phyloP scores from a whole-genome alignment of 2,329 filamentous ascomycete genomes.

The Akanthomyces muscarius region DNA sequence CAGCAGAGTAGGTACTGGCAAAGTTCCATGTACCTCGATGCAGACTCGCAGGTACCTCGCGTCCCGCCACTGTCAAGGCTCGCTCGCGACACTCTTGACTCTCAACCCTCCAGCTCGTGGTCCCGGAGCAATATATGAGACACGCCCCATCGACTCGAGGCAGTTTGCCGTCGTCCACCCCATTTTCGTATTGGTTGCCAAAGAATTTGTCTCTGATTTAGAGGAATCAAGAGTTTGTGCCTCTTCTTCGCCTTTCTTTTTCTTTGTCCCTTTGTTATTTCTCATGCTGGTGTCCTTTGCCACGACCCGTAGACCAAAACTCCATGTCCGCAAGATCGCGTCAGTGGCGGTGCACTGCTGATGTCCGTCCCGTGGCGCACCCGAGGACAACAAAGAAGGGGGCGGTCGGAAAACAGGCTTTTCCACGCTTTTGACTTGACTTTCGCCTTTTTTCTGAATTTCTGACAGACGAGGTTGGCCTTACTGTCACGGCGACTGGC shows the following conservation, averaged over 20 bases:
- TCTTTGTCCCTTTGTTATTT: background rate
- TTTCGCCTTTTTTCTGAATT: too few species aligned
- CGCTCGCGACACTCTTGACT: background rate
- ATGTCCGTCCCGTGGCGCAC: background rate
- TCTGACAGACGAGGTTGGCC: too few species aligned
- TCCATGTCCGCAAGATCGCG: too few species aligned
- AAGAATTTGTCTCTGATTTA: slow-evolving; percentile 9
- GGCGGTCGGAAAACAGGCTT: background rate
- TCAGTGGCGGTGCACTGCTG: background rate
- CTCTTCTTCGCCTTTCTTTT: background rate
- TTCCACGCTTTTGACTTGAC: background rate
- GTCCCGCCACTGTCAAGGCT: slow-evolving; percentile 2
- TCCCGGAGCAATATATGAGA: background rate
- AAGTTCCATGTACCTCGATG: slow-evolving; percentile 12
- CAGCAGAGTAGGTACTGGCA: background rate
- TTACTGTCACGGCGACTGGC: background rate
- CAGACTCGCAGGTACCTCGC: slow-evolving; percentile 6
- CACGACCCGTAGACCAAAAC: too few species aligned
- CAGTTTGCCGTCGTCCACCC: background rate
- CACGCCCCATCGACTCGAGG: background rate
- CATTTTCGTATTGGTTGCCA: background rate
- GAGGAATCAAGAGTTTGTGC: background rate
- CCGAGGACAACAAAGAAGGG: background rate
- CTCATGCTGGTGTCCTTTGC: background rate
- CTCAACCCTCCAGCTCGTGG: background rate